A percentile compares a stretch with the other conserved stretches of the same genome.
Evolutionary conservation across 2,329 filamentous ascomycete species (phyloP).

Genomic region (Colletotrichum higginsianum): DNA sequence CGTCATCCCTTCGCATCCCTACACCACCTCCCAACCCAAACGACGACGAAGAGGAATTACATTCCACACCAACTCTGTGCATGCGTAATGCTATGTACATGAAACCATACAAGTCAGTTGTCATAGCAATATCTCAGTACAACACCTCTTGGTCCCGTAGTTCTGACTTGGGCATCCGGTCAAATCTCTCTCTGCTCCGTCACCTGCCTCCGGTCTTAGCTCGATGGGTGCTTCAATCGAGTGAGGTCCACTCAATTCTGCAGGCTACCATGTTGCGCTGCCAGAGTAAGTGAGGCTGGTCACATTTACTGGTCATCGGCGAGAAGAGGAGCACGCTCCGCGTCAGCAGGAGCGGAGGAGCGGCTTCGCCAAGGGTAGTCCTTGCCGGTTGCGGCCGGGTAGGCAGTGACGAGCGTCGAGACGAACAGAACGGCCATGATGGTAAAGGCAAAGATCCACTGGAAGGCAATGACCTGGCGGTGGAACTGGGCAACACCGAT

Average conservation of each 20-base stretch:
- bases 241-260: conserved; percentile 3
- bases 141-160: conserved; percentile 12
- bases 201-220: conserved; percentile 3
- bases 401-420: conserved; percentile 74
- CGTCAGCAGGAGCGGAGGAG: conserved; percentile 58
- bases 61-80: conserved; percentile 5
- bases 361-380: conserved; percentile 66
- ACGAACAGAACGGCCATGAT: conserved; percentile 85
- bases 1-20: conserved; percentile 20
- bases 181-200: background rate
- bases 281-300: background rate
- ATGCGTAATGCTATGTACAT: conserved; percentile 34
- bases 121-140: conserved; percentile 13
- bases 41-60: conserved; percentile 17
- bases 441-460: conserved; percentile 93
- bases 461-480: conserved; percentile 80
- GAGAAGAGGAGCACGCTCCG: conserved; percentile 75
- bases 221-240: conserved; percentile 5
- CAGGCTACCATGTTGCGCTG: background rate
- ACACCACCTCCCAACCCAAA: background rate
- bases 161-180: background rate
- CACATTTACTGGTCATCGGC: conserved; percentile 56
- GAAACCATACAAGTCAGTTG: conserved; percentile 6
- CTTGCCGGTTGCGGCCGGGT: conserved; percentile 75
- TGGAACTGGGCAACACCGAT: conserved; percentile 85